A percentile compares a stretch with the other conserved stretches of the same genome.
These are phyloP conservation scores for Amniculicola lignicola DNA, from an alignment of 495 filamentous ascomycete genomes.

Conservation along the genomic window DNA sequence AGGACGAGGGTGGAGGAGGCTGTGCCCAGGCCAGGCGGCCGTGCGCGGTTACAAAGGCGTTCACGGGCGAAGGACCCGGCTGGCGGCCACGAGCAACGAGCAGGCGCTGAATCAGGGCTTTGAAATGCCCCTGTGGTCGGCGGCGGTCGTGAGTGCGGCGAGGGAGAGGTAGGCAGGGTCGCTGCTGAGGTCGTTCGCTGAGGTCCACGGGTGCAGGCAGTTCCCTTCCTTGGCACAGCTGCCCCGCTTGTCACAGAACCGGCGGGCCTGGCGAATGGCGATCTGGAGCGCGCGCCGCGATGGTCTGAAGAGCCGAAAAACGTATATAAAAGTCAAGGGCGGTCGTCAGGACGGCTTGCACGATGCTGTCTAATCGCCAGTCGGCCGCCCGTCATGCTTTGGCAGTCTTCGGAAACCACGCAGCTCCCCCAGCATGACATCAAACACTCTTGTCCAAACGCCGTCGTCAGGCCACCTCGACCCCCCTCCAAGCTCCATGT, in stretches of 20 bases:
- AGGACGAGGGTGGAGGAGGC: slow-evolving; percentile 26
- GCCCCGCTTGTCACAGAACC: slow-evolving; percentile 1
- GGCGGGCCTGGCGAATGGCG: no score
- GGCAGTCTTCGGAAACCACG: no score
- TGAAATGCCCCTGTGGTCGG: neutral
- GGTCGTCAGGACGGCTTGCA: no score
- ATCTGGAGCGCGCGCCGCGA: neutral
- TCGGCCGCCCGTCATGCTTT: no score
- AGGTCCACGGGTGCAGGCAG: no score
- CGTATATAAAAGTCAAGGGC: no score
- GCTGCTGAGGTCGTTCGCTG: neutral
- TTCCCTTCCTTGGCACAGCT: neutral
- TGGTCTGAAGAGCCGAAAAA: neutral
- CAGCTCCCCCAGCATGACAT: no score
- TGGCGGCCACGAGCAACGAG: neutral
- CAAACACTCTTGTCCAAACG: no score
- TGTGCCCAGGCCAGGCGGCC: slow-evolving; percentile 19
- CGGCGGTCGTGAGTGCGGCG: neutral
- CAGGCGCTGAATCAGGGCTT: slow-evolving; percentile 5
- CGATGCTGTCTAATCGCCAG: no score
- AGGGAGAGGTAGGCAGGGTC: neutral
- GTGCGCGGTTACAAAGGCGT: slow-evolving; percentile 21
- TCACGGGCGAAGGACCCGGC: slow-evolving; percentile 5
- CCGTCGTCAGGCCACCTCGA: no score
- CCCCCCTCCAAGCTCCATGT: no score